A percentile compares a stretch with the other conserved stretches of the same genome.
Conservation (phyloP, 78 protist species). For the Tieghemostelium lacteum region DNA sequence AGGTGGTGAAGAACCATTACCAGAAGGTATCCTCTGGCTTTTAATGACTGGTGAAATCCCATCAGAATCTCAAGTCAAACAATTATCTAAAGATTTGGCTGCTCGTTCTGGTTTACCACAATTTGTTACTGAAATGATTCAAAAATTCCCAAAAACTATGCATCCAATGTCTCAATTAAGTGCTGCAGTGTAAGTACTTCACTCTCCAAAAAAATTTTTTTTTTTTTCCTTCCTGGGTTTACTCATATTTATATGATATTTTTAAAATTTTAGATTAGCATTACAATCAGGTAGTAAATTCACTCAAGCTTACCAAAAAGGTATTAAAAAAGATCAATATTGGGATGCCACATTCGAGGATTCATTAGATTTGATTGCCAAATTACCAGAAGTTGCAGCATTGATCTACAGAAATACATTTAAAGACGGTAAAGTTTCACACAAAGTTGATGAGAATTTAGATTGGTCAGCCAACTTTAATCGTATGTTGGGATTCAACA, state of each 20-base stretch:
- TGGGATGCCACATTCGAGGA: constrained; percentile 96
- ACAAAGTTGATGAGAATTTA: constrained; percentile 75
- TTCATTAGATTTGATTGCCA: constrained; percentile 94
- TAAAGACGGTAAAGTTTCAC: constrained; percentile 61
- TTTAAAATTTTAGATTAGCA: constrained; percentile 77
- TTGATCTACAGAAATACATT: constrained; percentile 92
- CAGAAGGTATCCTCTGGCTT: constrained; percentile 96
- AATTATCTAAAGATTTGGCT: constrained; percentile 81
- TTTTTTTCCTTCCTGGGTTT: no score
- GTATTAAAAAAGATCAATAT: constrained; percentile 93
- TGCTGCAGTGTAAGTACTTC: constrained; percentile 69
- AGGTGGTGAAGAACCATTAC: constrained; percentile 96
- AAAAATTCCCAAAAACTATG: constrained; percentile 89
- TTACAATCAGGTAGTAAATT: constrained; percentile 90
- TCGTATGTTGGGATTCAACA: constrained; percentile 89
- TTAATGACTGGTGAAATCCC: constrained; percentile 97
- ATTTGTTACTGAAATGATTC: constrained; percentile 84
- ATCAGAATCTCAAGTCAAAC: constrained; percentile 86
- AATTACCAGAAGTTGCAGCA: constrained; percentile 95
- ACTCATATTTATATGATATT: constrained; percentile 3
- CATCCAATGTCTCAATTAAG: constrained; percentile 98
- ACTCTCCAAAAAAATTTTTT: no score
- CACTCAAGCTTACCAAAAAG: constrained; percentile 92
- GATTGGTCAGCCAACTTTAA: constrained; percentile 95
- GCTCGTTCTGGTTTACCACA: constrained; percentile 80